phyloP scores from a whole-genome alignment of 768 basidiomycete species.

The Atractiella rhizophila region DNA sequence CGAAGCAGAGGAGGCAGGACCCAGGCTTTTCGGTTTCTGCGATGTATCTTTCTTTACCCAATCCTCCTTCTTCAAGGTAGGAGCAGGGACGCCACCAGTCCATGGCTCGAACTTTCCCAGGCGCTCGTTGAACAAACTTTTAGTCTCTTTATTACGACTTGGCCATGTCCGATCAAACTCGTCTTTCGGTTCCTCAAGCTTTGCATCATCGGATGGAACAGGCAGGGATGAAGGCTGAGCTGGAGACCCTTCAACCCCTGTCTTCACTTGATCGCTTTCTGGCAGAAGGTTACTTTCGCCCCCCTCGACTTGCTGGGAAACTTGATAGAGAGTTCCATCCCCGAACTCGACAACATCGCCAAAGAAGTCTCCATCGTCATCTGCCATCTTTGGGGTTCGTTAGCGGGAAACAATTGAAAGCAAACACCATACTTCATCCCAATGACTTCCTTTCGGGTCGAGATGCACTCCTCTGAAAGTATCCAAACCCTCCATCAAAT shows the following conservation, averaged over 20 bases:
- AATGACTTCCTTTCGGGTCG: constrained; percentile 80
- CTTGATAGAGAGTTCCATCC: constrained; percentile 74
- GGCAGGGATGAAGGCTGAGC: constrained; percentile 11
- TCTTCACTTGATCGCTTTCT: constrained; percentile 4
- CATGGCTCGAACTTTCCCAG: constrained; percentile 74
- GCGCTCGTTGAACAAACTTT: constrained; percentile 83
- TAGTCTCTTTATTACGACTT: constrained; percentile 31
- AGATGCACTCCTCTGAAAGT: constrained; percentile 83
- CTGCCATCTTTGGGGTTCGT: constrained; percentile 39
- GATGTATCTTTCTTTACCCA: constrained; percentile 21
- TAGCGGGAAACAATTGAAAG: background rate
- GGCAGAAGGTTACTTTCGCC: constrained; percentile 2
- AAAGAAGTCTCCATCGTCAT: constrained; percentile 53
- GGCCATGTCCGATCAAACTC: constrained; percentile 25
- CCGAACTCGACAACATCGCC: constrained; percentile 78
- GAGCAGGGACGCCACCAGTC: background rate
- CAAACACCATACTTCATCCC: constrained; percentile 60
- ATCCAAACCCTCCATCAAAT: constrained; percentile 57
- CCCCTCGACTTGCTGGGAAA: constrained; percentile 27
- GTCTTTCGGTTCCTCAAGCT: constrained; percentile 43
- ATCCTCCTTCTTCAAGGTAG: background rate
- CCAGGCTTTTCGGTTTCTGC: background rate
- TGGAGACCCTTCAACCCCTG: background rate
- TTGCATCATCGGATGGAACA: constrained; percentile 51
- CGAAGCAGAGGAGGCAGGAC: background rate